Conservation (phyloP, 1,139 yeast species). For the Blastobotrys proliferans region DNA sequence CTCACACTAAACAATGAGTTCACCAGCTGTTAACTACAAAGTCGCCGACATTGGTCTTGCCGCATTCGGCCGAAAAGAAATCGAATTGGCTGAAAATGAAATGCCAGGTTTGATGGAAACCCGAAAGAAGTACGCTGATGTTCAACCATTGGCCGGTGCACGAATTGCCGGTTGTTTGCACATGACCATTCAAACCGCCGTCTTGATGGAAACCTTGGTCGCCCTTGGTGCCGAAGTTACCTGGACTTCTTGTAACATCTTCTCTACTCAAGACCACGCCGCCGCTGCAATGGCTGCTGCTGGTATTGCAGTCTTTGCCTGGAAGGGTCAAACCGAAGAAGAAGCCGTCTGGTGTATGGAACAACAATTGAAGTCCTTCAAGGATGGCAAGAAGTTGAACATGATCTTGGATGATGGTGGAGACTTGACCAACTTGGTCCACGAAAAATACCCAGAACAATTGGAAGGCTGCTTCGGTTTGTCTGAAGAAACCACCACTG, state of each 20-base stretch:
- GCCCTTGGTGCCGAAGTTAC: conserved; percentile 99
- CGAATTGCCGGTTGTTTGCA: conserved; percentile 99
- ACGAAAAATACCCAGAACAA: conserved; percentile 98
- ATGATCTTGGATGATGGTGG: conserved; percentile 99
- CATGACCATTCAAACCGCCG: conserved; percentile 99
- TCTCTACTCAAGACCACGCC: conserved; percentile 99
- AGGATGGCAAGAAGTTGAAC: conserved; percentile 93
- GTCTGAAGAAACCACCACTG: conserved; percentile 99
- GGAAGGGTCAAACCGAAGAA: conserved; percentile 99
- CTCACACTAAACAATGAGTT: conserved; percentile 21
- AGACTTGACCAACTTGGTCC: conserved; percentile 95
- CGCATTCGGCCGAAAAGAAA: conserved; percentile 99
- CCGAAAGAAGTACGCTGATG: conserved; percentile 86
- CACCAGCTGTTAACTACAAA: conserved; percentile 64
- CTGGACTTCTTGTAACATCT: conserved; percentile 99
- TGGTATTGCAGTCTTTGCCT: conserved; percentile 99
- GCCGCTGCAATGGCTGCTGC: conserved; percentile 99
- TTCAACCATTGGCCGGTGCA: conserved; percentile 97
- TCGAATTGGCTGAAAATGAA: conserved; percentile 98
- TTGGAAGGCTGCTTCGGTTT: conserved; percentile 92
- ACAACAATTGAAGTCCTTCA: conserved; percentile 98
- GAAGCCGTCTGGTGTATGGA: conserved; percentile 99
- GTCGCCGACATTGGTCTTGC: conserved; percentile 98
- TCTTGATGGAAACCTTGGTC: conserved; percentile 92
- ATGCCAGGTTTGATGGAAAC: conserved; percentile 99